Evolutionary conservation across 768 basidiomycete genomes (phyloP), one percentile per base, ranked within the genome.

Genomic region (Zangia roseola): DNA sequence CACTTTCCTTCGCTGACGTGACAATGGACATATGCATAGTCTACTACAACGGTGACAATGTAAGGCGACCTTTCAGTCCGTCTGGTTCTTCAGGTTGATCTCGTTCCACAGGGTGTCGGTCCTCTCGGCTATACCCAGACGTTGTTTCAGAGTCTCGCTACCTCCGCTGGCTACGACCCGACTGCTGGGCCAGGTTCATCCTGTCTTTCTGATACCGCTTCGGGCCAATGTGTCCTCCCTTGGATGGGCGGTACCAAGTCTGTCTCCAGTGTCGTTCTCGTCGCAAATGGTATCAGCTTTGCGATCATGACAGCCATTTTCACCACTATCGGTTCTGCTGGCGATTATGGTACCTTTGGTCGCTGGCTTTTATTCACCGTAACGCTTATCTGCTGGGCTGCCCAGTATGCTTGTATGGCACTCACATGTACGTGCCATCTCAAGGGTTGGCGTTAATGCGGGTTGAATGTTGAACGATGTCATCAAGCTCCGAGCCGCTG

Each of bases 31-130:
- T 14, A 1, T 2, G 26, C 19, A 39, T 45, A 91, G 88, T 90
- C 49, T 90, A 90, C 60, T 87, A 83, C 67, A 91, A 90, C 49
- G 88, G 88, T 44, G 81, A 89, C 54, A 89, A 88, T 65, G 86
- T 86, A 55, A n/a, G 75, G 4, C 16, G 13, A 36, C 20, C 12
- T 33, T 10, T 5, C 19, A 14, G 40, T 7, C 33, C 17, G n/a
- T 37, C 3, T 5, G 9, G 5, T 40, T 28, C 16, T 16, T 28
- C 21, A 12, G 26, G 7, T 6, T 40, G 17, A 51, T 39, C 24
- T 21, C 17, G 19, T 25, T 24, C 30, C 24, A 6, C 55, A 88
- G 83, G 84, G 87, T 40, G 83, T 85, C 17, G 86, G 86, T 26
- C 85, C 86, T 7, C 60, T 75, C 17, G 77, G 78, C 52, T 91